Base-by-base conservation (phyloP, 2,329 filamentous ascomycete genomes). In the Emmonsiellopsis sp. region DNA sequence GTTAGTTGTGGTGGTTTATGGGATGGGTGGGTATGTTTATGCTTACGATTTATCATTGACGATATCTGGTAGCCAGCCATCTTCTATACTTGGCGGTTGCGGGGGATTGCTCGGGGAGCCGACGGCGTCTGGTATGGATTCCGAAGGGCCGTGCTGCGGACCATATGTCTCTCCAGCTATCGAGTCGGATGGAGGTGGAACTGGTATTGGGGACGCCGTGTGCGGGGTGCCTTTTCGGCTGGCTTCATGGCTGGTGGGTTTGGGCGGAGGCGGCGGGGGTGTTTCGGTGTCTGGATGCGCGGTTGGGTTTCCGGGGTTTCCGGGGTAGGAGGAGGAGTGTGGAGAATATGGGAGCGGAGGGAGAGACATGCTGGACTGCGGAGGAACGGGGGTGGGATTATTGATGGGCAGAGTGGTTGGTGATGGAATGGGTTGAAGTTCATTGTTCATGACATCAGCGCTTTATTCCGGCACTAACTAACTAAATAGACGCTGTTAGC, bases 41-140 rank as follows among this genome's bases (percentile, higher is more conserved):
- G 55, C 81, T 59, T 75, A 94, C 89, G 87, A 84, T 74, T 93
- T 94, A 64, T 93, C 87, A 64, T 87, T 81, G 2, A 96, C 73
- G 10, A 83, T 73, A 56, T 81, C 79, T 1, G 90, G 90, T 2
- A 95, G 76, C 90, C 90, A 95, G 35, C 66, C 63, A 58, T 84
- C 80, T 51, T 87, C 82, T 16, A 84, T 42, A 59, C 61, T 58
- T 11, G 71, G 69, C 5, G 67, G 67, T 15, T 64, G 59, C 1
- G 64, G 62, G 2, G 64, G 54, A 43, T 58, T 55, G 54, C 58
- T 48, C 48, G 54, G 52, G 32, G 53, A 45, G 53, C 53, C 48
- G 52, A 57, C 37, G 47, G 57, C 50, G 30, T 55, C 50, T 32
- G 59, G 44, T n/a, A 58, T 16, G 56, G 51, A 49, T 26, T 55